These are phyloP conservation scores for Camellia japonica DNA, from an alignment of 148 eudicot species.

Conservation along the genomic window DNA sequence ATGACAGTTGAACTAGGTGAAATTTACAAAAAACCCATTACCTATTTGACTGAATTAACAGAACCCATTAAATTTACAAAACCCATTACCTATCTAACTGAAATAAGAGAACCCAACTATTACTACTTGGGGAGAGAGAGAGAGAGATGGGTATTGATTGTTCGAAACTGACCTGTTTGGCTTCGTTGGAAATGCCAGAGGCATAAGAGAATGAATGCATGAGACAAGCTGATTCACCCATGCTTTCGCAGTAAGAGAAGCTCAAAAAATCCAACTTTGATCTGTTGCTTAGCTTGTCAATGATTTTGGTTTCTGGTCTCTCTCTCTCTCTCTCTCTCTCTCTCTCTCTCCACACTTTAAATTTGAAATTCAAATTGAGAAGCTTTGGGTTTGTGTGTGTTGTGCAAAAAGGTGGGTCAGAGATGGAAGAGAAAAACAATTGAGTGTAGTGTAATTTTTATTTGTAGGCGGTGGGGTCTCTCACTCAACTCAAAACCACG, in stretches of 20 bases:
- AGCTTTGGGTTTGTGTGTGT: background rate
- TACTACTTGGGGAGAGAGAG: background rate
- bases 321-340: background rate
- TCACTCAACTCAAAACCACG: background rate
- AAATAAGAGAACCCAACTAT: conserved; percentile 2
- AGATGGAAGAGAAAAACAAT: background rate
- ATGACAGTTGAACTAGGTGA: background rate
- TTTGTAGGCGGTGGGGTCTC: conserved; percentile 4
- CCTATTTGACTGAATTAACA: conserved; percentile 5
- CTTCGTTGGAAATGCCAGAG: background rate
- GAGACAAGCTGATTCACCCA: conserved; percentile 25
- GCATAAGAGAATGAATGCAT: conserved; percentile 15
- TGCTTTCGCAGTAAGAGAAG: conserved; percentile 7
- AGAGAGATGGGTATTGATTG: background rate
- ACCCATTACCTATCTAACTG: conserved; percentile 5
- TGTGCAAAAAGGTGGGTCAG: background rate
- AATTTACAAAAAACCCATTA: conserved; percentile 1
- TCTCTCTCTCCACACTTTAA: background rate
- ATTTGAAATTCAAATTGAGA: conserved; percentile 15
- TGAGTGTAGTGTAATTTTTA: background rate
- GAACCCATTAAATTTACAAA: background rate
- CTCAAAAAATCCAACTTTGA: background rate
- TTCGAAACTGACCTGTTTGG: background rate
- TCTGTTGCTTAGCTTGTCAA: background rate
- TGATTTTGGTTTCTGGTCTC: background rate